Conservation (phyloP, 805 yeast species). For the Saturnispora sekii region DNA sequence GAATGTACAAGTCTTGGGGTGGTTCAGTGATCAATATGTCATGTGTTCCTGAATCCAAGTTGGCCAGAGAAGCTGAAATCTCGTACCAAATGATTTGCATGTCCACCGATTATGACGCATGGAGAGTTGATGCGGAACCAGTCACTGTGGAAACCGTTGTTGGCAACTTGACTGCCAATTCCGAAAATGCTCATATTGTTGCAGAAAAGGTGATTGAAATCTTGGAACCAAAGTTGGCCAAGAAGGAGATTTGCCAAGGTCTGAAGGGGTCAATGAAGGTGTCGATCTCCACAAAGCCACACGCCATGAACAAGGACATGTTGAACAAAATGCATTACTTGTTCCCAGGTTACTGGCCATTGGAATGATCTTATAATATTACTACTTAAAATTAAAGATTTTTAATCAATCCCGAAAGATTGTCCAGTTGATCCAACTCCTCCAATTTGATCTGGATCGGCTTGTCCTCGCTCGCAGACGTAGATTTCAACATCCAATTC, state of each 20-base stretch:
- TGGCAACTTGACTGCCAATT: slow-evolving; percentile 79
- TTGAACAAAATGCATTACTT: slow-evolving; percentile 74
- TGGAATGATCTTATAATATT: slow-evolving; percentile 2
- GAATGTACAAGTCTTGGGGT: slow-evolving; percentile 77
- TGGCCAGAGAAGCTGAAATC: slow-evolving; percentile 96
- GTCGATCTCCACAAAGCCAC: slow-evolving; percentile 68
- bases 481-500: background rate
- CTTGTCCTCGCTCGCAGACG: background rate
- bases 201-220: slow-evolving; percentile 61
- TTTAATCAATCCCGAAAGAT: too few relatives aligned
- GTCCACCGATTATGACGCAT: slow-evolving; percentile 98
- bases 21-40: slow-evolving; percentile 97
- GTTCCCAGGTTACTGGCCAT: slow-evolving; percentile 87
- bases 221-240: slow-evolving; percentile 51
- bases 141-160: slow-evolving; percentile 98
- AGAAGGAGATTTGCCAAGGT: slow-evolving; percentile 58
- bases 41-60: slow-evolving; percentile 91
- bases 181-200: slow-evolving; percentile 72
- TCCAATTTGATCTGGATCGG: slow-evolving; percentile 7
- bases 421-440: background rate
- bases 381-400: background rate
- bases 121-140: slow-evolving; percentile 93
- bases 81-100: slow-evolving; percentile 97
- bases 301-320: slow-evolving; percentile 62
- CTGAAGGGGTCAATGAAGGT: slow-evolving; percentile 69